A percentile compares a stretch with the other conserved stretches of the same genome.
Evolutionary conservation across 116 monocot species (phyloP).

Genomic region (Phalaenopsis hybrid): DNA sequence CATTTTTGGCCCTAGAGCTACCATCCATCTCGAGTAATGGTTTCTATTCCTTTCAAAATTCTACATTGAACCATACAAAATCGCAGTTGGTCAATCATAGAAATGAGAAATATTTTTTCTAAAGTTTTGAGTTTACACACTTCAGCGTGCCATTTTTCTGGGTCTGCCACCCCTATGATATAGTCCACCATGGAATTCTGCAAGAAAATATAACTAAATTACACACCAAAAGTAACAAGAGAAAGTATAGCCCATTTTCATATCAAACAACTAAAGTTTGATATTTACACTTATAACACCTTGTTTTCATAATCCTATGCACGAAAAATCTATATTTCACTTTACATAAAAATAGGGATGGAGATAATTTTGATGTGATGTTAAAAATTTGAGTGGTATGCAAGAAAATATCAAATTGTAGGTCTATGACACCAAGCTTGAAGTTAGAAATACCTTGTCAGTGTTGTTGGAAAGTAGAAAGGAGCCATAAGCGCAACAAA

Average conservation of each 20-base stretch:
- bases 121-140: conserved; percentile 53
- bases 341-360: no score
- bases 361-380: no score
- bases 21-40: conserved; percentile 78
- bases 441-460: conserved; percentile 32
- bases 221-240: background rate
- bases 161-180: conserved; percentile 80
- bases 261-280: no score
- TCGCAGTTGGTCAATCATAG: background rate
- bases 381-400: no score
- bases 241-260: background rate
- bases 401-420: no score
- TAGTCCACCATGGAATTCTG: conserved; percentile 92
- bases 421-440: no score
- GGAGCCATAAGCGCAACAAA: conserved; percentile 88
- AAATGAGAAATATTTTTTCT: conserved; percentile 25
- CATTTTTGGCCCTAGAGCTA: conserved; percentile 54
- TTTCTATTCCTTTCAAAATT: conserved; percentile 70
- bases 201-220: background rate
- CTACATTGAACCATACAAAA: conserved; percentile 18
- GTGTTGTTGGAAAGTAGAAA: conserved; percentile 58
- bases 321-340: no score
- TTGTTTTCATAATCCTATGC: no score
- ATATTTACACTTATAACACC: no score
- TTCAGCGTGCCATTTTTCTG: conserved; percentile 69